Evolutionary conservation across 495 filamentous ascomycete species (phyloP), one percentile per base, ranked within the genome.

Genomic region (Xylaria longipes): DNA sequence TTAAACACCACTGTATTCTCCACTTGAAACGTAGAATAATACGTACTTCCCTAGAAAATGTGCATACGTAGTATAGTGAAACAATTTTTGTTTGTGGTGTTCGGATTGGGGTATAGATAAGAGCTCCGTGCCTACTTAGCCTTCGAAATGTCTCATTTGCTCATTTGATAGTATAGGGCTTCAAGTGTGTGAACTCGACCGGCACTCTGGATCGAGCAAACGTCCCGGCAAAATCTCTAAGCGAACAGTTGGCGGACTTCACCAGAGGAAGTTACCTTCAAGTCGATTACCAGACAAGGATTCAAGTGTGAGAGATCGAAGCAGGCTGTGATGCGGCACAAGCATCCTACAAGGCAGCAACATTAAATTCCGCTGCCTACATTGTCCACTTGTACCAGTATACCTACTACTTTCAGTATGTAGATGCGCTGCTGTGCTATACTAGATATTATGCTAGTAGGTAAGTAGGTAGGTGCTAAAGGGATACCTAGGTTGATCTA

Each of bases 251-350:
- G 5, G 2, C 48, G 2, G 48, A 27, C 48, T 52, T 52, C 20
- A 14, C 14, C 14, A 5, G 22, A 11, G 22, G 22, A 57, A 57
- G 33, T 20, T 5, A 3, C 29, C 17, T 7, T 3, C 52, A 31
- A 57, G 12, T 33, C 17, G 54, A 31, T 7, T 58, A 8, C 29
- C 29, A 31, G 22, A 33, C 15, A 33, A 33, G 29, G 31, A 35
- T 35, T 60, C 17, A 6, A 58, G 6, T 33, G 35, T 20, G 7
- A 20, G 11, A 60, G 62, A 31, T 48, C 27, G 27, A 22, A 17
- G 27, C 37, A 65, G 62, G 60, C 60, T 17, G 12, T 25, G 37
- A 41, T 39, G 57, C 14, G 57, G 57, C 57, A 39, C 57, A 62
- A 43, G 33, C n/a, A 41, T 62, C 35, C 35, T 39, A 25, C 20